These are phyloP conservation scores for Amaranthus tricolor DNA, from an alignment of 179 eudicot species.

Conservation along the genomic window DNA sequence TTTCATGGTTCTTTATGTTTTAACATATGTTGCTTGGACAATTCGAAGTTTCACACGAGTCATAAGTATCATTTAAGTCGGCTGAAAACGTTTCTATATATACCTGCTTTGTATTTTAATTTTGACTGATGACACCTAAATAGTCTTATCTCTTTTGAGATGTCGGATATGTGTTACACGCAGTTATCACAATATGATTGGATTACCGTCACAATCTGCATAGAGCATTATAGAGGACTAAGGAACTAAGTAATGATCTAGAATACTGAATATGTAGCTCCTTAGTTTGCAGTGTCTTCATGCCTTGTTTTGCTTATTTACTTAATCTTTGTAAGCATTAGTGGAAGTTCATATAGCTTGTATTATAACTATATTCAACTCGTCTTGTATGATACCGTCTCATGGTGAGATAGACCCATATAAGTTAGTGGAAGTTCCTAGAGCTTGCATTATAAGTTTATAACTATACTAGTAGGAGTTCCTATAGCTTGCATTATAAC, in stretches of 20 bases:
- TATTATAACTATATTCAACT: background rate
- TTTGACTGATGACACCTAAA: background rate
- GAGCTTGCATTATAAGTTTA: too few relatives aligned
- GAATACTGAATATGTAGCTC: background rate
- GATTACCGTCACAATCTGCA: too few relatives aligned
- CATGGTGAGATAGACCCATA: too few relatives aligned
- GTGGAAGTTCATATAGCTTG: background rate
- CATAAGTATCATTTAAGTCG: background rate
- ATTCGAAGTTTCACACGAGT: background rate
- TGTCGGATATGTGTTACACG: background rate
- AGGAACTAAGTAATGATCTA: background rate
- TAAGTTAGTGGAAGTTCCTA: too few relatives aligned
- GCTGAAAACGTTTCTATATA: background rate
- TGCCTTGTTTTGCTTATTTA: background rate
- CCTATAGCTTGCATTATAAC: background rate
- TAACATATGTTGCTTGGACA: background rate
- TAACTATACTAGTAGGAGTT: background rate
- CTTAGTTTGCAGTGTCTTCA: background rate
- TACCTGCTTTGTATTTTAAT: background rate
- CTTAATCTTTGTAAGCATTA: background rate
- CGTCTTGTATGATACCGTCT: too few relatives aligned
- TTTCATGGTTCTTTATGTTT: background rate
- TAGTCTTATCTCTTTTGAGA: background rate
- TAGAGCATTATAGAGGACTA: background rate
- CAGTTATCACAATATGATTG: background rate